Evolutionary conservation across 192 early-diverging fungal genomes (phyloP).

Genomic region (Podila verticillata): DNA sequence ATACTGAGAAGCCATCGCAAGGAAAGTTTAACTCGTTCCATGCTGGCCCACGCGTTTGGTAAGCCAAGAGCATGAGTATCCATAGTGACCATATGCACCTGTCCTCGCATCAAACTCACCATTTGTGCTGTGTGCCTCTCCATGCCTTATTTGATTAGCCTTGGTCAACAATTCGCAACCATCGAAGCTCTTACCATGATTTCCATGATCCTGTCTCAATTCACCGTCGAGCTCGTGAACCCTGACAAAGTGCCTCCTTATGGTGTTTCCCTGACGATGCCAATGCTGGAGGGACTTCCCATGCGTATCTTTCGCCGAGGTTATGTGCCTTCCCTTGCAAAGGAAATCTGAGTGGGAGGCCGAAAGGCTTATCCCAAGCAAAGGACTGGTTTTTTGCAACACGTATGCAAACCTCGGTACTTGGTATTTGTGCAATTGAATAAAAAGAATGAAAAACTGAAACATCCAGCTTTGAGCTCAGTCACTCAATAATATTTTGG

Average conservation of each 20-base stretch:
- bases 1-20: constrained; percentile 41
- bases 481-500: too few relatives aligned
- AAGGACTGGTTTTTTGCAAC: too few relatives aligned
- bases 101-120: background rate
- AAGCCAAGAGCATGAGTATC: background rate
- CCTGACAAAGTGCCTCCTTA: constrained; percentile 18
- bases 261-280: constrained; percentile 37
- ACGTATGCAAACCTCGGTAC: too few relatives aligned
- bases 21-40: constrained; percentile 66
- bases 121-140: too few relatives aligned
- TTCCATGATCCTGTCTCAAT: constrained; percentile 29
- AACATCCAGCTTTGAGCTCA: too few relatives aligned
- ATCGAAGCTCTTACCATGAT: constrained; percentile 44
- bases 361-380: too few relatives aligned
- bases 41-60: constrained; percentile 60
- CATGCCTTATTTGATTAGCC: background rate
- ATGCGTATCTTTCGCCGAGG: constrained; percentile 13
- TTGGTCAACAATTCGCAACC: constrained; percentile 51
- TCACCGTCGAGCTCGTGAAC: constrained; percentile 38
- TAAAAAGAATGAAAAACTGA: too few relatives aligned
- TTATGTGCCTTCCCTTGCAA: background rate
- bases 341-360: too few relatives aligned
- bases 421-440: too few relatives aligned
- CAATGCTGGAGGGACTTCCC: constrained; percentile 49
- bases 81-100: background rate